Percentiles rank a stretch among this genome's conserved stretches.
Conservation (phyloP, 495 filamentous ascomycete genomes). For the Penicillium coffeae region DNA sequence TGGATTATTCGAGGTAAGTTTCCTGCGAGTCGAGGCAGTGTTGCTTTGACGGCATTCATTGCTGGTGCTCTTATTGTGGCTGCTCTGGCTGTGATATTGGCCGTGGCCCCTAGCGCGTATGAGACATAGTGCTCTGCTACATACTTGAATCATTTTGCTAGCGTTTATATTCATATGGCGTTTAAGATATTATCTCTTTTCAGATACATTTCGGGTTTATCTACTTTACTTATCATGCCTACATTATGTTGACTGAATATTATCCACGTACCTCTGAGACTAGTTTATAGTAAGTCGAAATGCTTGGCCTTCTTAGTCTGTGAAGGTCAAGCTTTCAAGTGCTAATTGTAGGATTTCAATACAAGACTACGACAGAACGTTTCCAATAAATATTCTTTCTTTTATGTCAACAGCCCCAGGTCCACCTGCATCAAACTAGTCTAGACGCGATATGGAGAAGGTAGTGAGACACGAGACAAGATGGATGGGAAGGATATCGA, state of each 20-base stretch:
- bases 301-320: too few species aligned
- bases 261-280: too few species aligned
- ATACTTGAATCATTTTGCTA: background rate
- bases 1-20: constrained; percentile 95
- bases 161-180: background rate
- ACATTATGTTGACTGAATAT: background rate
- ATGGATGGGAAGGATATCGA: constrained; percentile 1
- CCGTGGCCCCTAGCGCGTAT: constrained; percentile 54
- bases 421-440: constrained; percentile 26
- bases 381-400: constrained; percentile 15
- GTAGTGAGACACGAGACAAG: constrained; percentile 19
- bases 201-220: background rate
- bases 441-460: constrained; percentile 26
- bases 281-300: too few species aligned
- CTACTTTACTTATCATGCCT: too few species aligned
- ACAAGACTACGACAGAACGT: too few species aligned
- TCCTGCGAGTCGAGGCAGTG: constrained; percentile 82
- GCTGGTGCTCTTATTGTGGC: constrained; percentile 67
- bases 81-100: constrained; percentile 65
- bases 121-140: constrained; percentile 34
- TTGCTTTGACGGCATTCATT: constrained; percentile 70
- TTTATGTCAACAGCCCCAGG: constrained; percentile 23
- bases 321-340: too few species aligned
- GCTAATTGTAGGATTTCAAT: too few species aligned
- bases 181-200: too few species aligned